Conservation (phyloP, 305 asterid genomes). For the Solanum hybrid region DNA sequence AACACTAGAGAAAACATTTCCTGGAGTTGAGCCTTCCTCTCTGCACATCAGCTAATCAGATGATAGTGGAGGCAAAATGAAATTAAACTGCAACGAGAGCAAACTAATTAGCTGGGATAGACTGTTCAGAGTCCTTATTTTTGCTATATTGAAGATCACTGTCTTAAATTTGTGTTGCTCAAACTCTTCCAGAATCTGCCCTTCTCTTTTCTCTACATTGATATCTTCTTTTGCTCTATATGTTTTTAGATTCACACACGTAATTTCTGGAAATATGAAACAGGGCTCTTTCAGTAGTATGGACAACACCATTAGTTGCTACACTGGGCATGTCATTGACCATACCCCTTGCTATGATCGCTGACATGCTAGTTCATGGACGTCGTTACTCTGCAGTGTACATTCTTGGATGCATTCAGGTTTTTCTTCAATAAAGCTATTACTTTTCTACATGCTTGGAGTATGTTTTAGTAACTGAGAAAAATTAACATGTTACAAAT, state of each 20-base stretch:
- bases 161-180: background rate
- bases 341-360: constrained; percentile 70
- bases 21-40: background rate
- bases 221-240: background rate
- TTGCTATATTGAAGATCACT: background rate
- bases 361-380: constrained; percentile 69
- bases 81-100: background rate
- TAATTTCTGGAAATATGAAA: background rate
- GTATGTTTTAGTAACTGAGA: background rate
- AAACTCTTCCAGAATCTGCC: background rate
- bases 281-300: constrained; percentile 73
- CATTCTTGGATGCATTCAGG: constrained; percentile 71
- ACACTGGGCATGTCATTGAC: constrained; percentile 77
- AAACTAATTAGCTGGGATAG: background rate
- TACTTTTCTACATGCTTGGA: background rate
- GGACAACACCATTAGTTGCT: constrained; percentile 69
- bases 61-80: background rate
- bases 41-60: background rate
- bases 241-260: background rate
- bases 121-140: background rate
- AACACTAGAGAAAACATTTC: background rate
- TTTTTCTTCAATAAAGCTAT: constrained; percentile 3
- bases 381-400: constrained; percentile 51
- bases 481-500: background rate
- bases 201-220: background rate